These are phyloP conservation scores for Monosporascus sp. DNA, from an alignment of 2,329 filamentous ascomycete genomes.

Conservation along the genomic window DNA sequence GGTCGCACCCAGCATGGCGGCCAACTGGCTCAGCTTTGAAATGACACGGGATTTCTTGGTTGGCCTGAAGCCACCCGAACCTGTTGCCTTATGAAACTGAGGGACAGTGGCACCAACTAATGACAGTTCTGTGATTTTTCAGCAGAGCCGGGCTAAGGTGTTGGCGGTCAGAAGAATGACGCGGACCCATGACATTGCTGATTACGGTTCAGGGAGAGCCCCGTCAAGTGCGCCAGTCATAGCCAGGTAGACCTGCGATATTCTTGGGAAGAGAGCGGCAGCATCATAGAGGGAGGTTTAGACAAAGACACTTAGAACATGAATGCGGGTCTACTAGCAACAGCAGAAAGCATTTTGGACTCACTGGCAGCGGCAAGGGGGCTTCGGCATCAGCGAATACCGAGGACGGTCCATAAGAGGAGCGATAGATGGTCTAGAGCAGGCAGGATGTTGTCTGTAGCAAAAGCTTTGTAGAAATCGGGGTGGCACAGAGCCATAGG, in stretches of 20 bases:
- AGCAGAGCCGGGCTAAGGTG: no score
- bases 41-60: constrained; percentile 84
- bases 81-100: constrained; percentile 16
- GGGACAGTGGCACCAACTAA: constrained; percentile 1
- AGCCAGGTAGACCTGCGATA: not conserved
- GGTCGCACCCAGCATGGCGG: constrained; percentile 97
- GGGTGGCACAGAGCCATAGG: not conserved
- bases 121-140: not conserved
- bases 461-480: not conserved
- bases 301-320: not conserved
- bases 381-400: no score
- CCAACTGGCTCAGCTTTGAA: constrained; percentile 97
- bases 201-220: not conserved
- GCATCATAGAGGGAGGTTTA: not conserved
- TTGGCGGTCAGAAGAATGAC: no score
- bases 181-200: no score
- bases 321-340: not conserved
- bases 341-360: no score
- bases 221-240: not conserved
- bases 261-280: no score
- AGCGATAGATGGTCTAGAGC: not conserved
- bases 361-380: no score
- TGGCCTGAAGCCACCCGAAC: constrained; percentile 43
- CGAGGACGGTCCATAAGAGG: not conserved
- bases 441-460: not conserved